These are phyloP conservation scores for Syncephalastrum sp. DNA, from an alignment of 371 early-diverging fungal genomes.

Conservation along the genomic window DNA sequence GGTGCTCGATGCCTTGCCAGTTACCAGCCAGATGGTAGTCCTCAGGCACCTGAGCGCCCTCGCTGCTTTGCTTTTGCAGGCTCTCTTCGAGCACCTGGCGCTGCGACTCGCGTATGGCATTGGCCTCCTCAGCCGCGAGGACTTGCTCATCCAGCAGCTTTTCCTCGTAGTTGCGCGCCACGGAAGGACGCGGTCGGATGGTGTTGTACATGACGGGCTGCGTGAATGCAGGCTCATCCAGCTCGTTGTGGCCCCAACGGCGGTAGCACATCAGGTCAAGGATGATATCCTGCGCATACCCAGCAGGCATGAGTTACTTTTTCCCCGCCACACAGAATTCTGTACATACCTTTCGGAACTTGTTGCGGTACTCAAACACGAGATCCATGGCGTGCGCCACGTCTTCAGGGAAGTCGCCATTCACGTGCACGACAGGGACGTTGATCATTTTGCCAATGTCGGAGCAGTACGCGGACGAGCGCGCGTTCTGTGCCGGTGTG, in stretches of 20 bases:
- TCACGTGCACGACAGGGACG: constrained; percentile 95
- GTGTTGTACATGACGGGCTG: constrained; percentile 96
- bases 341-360: constrained; percentile 72
- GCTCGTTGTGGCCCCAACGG: constrained; percentile 96
- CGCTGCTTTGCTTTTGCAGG: constrained; percentile 52
- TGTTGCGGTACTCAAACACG: constrained; percentile 89
- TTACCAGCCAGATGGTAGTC: constrained; percentile 66
- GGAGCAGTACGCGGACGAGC: constrained; percentile 87
- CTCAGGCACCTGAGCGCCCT: constrained; percentile 20
- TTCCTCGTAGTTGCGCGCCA: constrained; percentile 81
- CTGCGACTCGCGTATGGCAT: constrained; percentile 54
- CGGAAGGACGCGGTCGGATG: constrained; percentile 80
- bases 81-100: constrained; percentile 57
- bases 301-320: background rate
- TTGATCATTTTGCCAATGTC: constrained; percentile 96
- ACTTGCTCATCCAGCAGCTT: constrained; percentile 51
- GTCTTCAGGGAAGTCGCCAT: constrained; percentile 93
- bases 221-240: constrained; percentile 97
- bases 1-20: constrained; percentile 63
- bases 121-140: constrained; percentile 38
- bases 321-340: background rate
- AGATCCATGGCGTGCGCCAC: constrained; percentile 83
- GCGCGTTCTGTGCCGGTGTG: constrained; percentile 88
- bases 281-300: constrained; percentile 65
- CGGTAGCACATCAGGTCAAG: constrained; percentile 93